Percentiles rank a stretch among this genome's conserved stretches.
Evolutionary conservation across 495 filamentous ascomycete genomes (phyloP).

Genomic region (Bombardia bombarda): DNA sequence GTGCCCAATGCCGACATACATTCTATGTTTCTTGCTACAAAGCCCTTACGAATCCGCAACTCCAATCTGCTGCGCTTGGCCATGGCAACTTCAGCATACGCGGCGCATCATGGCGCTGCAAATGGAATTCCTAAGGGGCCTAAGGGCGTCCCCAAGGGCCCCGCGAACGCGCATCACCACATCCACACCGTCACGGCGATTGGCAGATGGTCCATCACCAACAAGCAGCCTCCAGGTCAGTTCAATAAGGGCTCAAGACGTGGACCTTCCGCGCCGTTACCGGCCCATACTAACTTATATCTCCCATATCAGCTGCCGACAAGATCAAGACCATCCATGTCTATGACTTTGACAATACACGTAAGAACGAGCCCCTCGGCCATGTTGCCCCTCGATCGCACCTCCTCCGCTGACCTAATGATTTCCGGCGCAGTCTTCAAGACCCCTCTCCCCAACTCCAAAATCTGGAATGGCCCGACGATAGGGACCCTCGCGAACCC

Average conservation of each 20-base stretch:
- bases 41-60: too few species aligned
- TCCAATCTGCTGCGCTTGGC: too few species aligned
- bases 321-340: conserved; percentile 77
- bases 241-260: too few species aligned
- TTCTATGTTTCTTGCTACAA: conserved; percentile 14
- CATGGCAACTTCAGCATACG: conserved; percentile 20
- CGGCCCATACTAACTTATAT: background rate
- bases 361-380: conserved; percentile 42
- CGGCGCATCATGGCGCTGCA: conserved; percentile 17
- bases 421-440: conserved; percentile 59
- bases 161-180: background rate
- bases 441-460: conserved; percentile 80
- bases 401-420: conserved; percentile 4
- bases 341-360: conserved; percentile 98
- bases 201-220: conserved; percentile 70
- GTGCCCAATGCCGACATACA: too few species aligned
- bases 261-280: too few species aligned
- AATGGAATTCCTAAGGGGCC: conserved; percentile 1
- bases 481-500: conserved; percentile 67
- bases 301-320: conserved; percentile 39
- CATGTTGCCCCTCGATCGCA: background rate
- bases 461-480: conserved; percentile 74
- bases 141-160: background rate
- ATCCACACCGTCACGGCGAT: conserved; percentile 61
- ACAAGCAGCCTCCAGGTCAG: conserved; percentile 57